Evolutionary conservation across 2,329 filamentous ascomycete genomes (phyloP).

Genomic region (Escovopsis sp.): DNA sequence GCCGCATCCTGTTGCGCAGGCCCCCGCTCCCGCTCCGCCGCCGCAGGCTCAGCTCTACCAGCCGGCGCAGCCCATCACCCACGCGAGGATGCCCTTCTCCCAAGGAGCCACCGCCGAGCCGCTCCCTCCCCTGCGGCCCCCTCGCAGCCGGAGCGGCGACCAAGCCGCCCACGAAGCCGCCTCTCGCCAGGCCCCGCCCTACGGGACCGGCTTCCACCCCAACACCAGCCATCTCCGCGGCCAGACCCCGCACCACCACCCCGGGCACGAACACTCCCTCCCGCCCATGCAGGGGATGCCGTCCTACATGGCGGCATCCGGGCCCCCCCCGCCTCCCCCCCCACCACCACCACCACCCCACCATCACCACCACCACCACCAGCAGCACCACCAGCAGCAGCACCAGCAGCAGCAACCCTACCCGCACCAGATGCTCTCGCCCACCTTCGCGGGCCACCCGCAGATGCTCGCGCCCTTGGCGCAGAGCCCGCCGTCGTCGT

Average conservation of each 20-base stretch:
- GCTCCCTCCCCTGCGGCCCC: slow-evolving; percentile 24
- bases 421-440: slow-evolving; percentile 19
- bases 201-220: slow-evolving; percentile 18
- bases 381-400: too few relatives aligned
- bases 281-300: slow-evolving; percentile 18
- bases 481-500: slow-evolving; percentile 22
- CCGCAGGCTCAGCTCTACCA: slow-evolving; percentile 15
- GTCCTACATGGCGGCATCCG: slow-evolving; percentile 15
- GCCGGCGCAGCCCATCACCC: slow-evolving; percentile 12
- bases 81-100: slow-evolving; percentile 21
- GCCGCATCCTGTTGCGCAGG: slow-evolving; percentile 12
- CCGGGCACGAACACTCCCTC: slow-evolving; percentile 17
- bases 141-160: slow-evolving; percentile 21
- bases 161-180: slow-evolving; percentile 15
- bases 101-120: slow-evolving; percentile 21
- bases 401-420: slow-evolving; percentile 17
- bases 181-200: slow-evolving; percentile 16
- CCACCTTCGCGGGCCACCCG: slow-evolving; percentile 20
- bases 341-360: too few relatives aligned
- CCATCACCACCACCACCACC: too few relatives aligned
- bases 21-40: slow-evolving; percentile 3
- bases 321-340: slow-evolving; percentile 16
- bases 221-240: too few relatives aligned
- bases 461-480: slow-evolving; percentile 16
- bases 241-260: slow-evolving; percentile 7